phyloP scores from a whole-genome alignment of 2,329 filamentous ascomycete species.

The Paraconiothyrium brasiliense region DNA sequence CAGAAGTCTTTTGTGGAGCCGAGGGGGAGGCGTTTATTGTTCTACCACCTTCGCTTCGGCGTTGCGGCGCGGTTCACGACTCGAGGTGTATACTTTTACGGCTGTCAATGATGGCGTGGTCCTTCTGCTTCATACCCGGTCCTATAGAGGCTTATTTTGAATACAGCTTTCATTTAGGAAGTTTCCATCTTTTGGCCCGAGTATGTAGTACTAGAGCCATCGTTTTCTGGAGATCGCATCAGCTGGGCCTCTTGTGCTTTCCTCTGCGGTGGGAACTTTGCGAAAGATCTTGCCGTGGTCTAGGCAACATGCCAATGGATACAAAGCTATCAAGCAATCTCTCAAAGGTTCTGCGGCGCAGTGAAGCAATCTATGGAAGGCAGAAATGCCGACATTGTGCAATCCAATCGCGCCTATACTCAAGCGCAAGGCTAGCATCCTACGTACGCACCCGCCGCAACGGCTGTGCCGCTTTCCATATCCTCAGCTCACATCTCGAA shows the following conservation, averaged over 20 bases:
- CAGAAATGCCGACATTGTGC: background rate
- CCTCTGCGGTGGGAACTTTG: background rate
- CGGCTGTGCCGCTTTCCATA: slow-evolving; percentile 5
- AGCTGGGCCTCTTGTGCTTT: background rate
- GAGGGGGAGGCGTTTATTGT: background rate
- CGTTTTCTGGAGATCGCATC: background rate
- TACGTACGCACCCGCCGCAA: slow-evolving; percentile 6
- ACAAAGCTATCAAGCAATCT: background rate
- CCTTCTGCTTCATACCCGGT: slow-evolving; percentile 10
- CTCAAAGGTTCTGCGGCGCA: background rate
- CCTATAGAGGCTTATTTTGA: background rate
- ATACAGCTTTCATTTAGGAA: background rate
- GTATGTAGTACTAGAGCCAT: background rate
- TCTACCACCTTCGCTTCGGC: background rate
- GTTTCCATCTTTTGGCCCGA: background rate
- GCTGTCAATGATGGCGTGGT: background rate
- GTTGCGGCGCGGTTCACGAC: slow-evolving; percentile 4
- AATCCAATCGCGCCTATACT: background rate
- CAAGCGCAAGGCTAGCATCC: slow-evolving; percentile 9
- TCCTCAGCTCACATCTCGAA: background rate
- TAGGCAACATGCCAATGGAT: background rate
- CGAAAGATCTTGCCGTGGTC: background rate
- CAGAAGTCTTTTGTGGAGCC: background rate
- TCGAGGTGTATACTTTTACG: background rate
- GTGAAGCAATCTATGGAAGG: background rate